Percentiles rank a stretch among this genome's conserved stretches.
Evolutionary conservation across 768 basidiomycete genomes (phyloP).

Genomic region (Tulasnella sp.): DNA sequence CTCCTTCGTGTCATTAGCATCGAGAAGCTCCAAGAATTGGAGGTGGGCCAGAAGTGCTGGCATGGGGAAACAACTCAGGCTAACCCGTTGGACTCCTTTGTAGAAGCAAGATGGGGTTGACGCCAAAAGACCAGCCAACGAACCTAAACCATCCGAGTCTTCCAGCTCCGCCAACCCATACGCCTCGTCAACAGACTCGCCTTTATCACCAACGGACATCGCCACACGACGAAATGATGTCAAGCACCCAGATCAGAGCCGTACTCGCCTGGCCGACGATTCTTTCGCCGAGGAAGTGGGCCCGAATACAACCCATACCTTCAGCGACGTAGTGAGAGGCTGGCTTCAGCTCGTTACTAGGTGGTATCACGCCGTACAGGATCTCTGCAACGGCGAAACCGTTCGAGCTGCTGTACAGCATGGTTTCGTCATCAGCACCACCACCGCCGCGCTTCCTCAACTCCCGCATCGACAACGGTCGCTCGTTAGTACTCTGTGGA

Average conservation of each 20-base stretch:
- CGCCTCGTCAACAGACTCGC: neutral
- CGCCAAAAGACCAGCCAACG: neutral
- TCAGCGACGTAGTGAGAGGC: neutral
- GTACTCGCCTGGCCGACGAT: neutral
- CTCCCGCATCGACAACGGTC: neutral
- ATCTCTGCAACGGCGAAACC: neutral
- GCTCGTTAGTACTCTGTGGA: neutral
- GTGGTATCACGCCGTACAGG: neutral
- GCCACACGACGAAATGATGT: too few relatives aligned
- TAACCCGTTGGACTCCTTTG: neutral
- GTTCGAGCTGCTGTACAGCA: neutral
- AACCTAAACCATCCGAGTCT: neutral
- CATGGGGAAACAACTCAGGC: neutral
- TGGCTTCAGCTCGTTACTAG: neutral
- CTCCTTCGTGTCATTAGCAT: neutral
- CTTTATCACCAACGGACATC: neutral
- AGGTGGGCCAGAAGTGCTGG: neutral
- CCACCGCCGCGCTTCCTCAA: neutral
- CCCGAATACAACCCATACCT: neutral
- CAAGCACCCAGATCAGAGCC: too few relatives aligned
- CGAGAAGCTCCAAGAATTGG: neutral
- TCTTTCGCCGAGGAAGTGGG: neutral
- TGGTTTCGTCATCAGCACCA: neutral
- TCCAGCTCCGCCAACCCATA: neutral
- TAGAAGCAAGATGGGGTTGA: neutral